Base-by-base conservation (phyloP, 1,139 yeast genomes). In the Taphrina confusa region DNA sequence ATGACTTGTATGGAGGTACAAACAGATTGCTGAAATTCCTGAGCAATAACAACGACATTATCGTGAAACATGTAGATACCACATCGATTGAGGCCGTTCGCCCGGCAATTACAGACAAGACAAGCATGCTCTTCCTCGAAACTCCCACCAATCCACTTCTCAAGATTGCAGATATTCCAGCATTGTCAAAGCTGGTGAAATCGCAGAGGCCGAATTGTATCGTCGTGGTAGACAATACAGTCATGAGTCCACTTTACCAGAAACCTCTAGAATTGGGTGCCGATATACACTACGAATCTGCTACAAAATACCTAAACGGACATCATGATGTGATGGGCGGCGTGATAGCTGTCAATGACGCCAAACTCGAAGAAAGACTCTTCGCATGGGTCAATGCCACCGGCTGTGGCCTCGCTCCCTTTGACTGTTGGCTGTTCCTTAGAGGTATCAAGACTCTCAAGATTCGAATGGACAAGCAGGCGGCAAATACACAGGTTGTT, bases 281-380 rank as follows among this genome's bases (percentile, higher is more conserved):
- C 60, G 95, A 87, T 71, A 80, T 87, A 63, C 95, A 87, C 61
- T 85, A 86, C 49, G 96, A 88, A 76, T 86, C 95, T 25, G 95
- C 88, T 66, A 88, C 96, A 70, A 88, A 88, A 76, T 88, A 87
- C 79, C 85, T 88, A 73, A 88, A 88, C 72, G 96, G 96, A 66
- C 96, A 88, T 76, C 86, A 95, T 51, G 96, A 88, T 71, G 95
- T 88, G 36, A 95, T 88, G 62, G 81, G 87, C 80, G 96, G 96
- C 69, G 85, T 85, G 58, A 81, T 87, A 66, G 89, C 88, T 62
- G 82, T 89, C 68, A 85, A 82, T 77, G 74, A 75, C 68, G 83
- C 80, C 63, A 77, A 73, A 59, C 76, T 87, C 68, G 83, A 82
- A 74, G 83, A 83, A 66, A 77, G 78, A 69, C 80, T 83, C 73